These are phyloP conservation scores for Vachellia pachyceras DNA, from an alignment of 306 rosid genomes.

Conservation along the genomic window DNA sequence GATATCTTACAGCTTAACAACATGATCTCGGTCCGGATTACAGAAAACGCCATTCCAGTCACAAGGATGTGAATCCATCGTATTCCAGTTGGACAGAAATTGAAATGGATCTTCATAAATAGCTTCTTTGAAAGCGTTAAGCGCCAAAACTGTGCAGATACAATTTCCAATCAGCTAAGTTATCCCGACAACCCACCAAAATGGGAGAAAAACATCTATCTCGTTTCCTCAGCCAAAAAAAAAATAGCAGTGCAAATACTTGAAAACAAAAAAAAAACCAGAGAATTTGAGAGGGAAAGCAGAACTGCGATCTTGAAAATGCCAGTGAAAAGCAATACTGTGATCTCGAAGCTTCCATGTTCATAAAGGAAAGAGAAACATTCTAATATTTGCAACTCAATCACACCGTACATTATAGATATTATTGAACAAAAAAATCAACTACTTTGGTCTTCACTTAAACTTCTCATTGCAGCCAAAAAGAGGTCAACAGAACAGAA, in stretches of 20 bases:
- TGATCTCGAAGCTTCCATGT: conserved; percentile 39
- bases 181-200: background rate
- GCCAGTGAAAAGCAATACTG: conserved; percentile 23
- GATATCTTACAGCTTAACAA: conserved; percentile 76
- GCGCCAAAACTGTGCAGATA: conserved; percentile 66
- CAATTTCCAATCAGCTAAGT: conserved; percentile 30
- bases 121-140: conserved; percentile 72
- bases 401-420: background rate
- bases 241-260: conserved; percentile 30
- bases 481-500: conserved; percentile 34
- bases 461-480: conserved; percentile 35
- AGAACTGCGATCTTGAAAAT: background rate
- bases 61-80: conserved; percentile 83
- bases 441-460: conserved; percentile 27
- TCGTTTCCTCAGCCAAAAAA: background rate
- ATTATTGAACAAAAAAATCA: conserved; percentile 25
- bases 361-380: conserved; percentile 30
- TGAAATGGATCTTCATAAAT: conserved; percentile 79
- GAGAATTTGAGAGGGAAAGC: conserved; percentile 17
- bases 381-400: conserved; percentile 14
- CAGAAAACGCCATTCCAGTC: conserved; percentile 86
- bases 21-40: conserved; percentile 63
- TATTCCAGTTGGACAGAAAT: conserved; percentile 81
- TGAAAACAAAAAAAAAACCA: background rate
- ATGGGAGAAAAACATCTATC: background rate